Evolutionary conservation across 2,329 filamentous ascomycete species (phyloP).

Genomic region (Scleromitrula shiraiana): DNA sequence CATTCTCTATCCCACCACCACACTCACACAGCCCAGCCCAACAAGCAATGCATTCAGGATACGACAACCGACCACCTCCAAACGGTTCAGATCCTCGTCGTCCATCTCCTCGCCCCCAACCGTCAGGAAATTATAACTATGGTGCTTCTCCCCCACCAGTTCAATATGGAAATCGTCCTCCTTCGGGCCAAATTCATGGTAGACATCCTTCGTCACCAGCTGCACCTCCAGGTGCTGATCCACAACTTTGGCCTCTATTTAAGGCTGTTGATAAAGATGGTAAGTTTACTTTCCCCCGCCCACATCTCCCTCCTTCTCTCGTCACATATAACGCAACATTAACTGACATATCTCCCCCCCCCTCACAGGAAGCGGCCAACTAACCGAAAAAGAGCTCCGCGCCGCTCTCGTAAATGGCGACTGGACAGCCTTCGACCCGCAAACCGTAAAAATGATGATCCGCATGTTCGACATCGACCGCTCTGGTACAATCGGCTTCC

Average conservation of each 20-base stretch:
- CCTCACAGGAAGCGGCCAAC: conserved; percentile 59
- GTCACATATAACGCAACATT: not conserved
- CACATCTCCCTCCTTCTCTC: not conserved
- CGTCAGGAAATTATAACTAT: conserved; percentile 22
- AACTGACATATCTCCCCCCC: not conserved
- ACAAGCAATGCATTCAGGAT: conserved; percentile 22
- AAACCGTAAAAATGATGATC: conserved; percentile 98
- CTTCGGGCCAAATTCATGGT: conserved; percentile 32
- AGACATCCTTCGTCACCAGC: conserved; percentile 55
- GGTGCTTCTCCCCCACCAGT: conserved; percentile 37
- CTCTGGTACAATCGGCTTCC: conserved; percentile 81
- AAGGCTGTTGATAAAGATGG: conserved; percentile 82
- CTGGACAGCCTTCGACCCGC: conserved; percentile 85
- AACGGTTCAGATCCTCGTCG: conserved; percentile 8
- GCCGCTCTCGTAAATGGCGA: conserved; percentile 93
- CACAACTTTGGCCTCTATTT: conserved; percentile 78
- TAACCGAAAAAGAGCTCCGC: conserved; percentile 80
- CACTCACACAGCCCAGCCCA: conserved; percentile 12
- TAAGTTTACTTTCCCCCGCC: conserved; percentile 32
- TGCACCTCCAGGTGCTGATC: conserved; percentile 50
- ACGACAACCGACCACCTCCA: conserved; percentile 23
- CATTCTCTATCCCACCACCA: not conserved
- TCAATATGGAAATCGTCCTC: conserved; percentile 32
- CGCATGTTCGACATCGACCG: conserved; percentile 97
- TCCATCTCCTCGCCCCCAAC: conserved; percentile 23